These are phyloP conservation scores for Phytophthora agathidicida DNA, from an alignment of 352 stramenopile genomes.

Conservation along the genomic window DNA sequence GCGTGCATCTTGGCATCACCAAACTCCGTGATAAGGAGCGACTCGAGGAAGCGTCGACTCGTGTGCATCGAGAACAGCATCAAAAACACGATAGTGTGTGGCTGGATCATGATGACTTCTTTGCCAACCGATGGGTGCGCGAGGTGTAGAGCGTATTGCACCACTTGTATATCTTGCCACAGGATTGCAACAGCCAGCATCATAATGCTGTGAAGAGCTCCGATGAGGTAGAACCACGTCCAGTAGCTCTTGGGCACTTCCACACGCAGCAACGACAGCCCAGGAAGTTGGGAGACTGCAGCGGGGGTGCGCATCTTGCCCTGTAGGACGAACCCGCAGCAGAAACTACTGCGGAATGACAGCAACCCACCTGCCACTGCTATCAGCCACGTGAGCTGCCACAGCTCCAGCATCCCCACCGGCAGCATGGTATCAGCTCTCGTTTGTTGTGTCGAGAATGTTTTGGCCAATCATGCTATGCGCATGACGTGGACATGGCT, in stretches of 20 bases:
- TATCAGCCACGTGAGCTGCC: conserved; percentile 42
- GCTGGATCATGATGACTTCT: conserved; percentile 37
- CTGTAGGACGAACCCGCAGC: conserved; percentile 46
- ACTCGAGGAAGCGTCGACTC: conserved; percentile 64
- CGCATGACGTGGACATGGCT: conserved; percentile 7
- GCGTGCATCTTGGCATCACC: conserved; percentile 69
- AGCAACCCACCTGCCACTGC: conserved; percentile 34
- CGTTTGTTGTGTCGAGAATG: background rate
- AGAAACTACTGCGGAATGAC: conserved; percentile 44
- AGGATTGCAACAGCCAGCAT: conserved; percentile 37
- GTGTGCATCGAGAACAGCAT: conserved; percentile 61
- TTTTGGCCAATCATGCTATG: conserved; percentile 27
- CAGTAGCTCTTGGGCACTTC: conserved; percentile 65
- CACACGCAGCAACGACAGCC: conserved; percentile 35
- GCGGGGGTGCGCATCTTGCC: conserved; percentile 42
- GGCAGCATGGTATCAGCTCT: conserved; percentile 2
- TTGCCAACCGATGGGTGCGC: conserved; percentile 27
- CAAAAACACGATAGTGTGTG: conserved; percentile 50
- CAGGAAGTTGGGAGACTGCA: conserved; percentile 33
- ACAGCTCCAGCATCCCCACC: conserved; percentile 34
- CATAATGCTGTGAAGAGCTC: conserved; percentile 50
- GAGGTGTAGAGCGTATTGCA: conserved; percentile 42
- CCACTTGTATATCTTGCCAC: conserved; percentile 32
- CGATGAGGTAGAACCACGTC: conserved; percentile 80
- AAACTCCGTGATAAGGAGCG: conserved; percentile 68